Evolutionary conservation across 2,329 filamentous ascomycete genomes (phyloP).

Genomic region (Capronia coronata): DNA sequence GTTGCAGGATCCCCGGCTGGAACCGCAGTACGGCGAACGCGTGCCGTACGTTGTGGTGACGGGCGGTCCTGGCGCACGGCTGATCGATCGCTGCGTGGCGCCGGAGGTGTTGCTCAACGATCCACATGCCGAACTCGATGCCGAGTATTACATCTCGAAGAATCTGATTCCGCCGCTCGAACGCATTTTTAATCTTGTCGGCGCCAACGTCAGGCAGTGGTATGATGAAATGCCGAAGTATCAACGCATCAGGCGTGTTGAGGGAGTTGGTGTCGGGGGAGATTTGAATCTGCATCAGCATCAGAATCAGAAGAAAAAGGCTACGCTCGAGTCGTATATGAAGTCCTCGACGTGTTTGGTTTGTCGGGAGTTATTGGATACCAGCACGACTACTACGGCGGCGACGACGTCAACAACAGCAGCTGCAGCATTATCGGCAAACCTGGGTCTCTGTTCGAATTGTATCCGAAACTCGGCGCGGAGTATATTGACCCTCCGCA

Average conservation of each 20-base stretch:
- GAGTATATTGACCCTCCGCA: slow-evolving; percentile 60
- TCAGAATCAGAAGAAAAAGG: too few relatives aligned
- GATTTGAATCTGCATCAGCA: too few relatives aligned
- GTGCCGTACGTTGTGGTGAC: slow-evolving; percentile 91
- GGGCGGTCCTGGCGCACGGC: slow-evolving; percentile 74
- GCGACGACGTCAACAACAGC: neutral
- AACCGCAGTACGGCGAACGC: slow-evolving; percentile 91
- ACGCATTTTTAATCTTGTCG: slow-evolving; percentile 92
- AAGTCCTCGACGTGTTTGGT: slow-evolving; percentile 70
- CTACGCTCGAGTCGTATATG: slow-evolving; percentile 93
- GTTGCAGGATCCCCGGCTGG: slow-evolving; percentile 75
- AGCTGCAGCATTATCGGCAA: neutral
- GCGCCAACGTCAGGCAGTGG: slow-evolving; percentile 84
- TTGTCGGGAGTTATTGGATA: slow-evolving; percentile 57
- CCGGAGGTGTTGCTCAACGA: slow-evolving; percentile 75
- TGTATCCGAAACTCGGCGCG: slow-evolving; percentile 41
- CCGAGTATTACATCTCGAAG: slow-evolving; percentile 95
- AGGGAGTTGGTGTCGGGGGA: slow-evolving; percentile 34
- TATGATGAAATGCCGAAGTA: slow-evolving; percentile 96
- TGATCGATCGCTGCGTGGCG: slow-evolving; percentile 84
- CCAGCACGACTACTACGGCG: neutral
- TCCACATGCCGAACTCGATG: slow-evolving; percentile 73
- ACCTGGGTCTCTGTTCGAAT: slow-evolving; percentile 28
- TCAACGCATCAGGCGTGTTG: slow-evolving; percentile 64
- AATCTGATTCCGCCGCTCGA: slow-evolving; percentile 92